Evolutionary conservation across 257 asterid species (phyloP).

Genomic region (Nicotiana tabacum): DNA sequence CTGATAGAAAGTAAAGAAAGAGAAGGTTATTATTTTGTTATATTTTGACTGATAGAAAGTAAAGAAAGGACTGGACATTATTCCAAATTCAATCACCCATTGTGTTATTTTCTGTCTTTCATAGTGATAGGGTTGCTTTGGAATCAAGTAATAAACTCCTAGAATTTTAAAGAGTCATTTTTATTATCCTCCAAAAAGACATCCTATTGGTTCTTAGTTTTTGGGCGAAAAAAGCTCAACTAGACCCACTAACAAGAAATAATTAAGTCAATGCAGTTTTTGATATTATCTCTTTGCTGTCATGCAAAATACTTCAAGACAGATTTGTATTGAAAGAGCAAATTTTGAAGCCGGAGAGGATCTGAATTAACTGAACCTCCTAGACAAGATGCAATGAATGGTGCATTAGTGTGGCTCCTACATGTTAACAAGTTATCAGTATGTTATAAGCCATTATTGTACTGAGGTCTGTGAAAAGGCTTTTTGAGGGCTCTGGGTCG

Average conservation of each 20-base stretch:
- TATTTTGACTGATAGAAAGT: background rate
- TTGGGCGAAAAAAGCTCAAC: background rate
- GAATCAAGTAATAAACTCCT: background rate
- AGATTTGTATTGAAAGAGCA: background rate
- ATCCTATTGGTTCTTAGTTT: background rate
- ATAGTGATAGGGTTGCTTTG: too few species aligned
- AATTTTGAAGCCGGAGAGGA: background rate
- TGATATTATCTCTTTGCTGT: background rate
- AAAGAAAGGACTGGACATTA: background rate
- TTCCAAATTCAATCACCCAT: background rate
- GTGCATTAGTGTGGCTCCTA: background rate
- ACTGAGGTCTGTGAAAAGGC: background rate
- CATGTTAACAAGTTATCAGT: background rate
- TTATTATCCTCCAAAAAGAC: background rate
- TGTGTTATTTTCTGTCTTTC: background rate
- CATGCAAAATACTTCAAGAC: background rate
- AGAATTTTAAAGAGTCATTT: background rate
- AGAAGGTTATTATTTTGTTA: background rate
- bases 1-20: background rate
- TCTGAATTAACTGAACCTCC: background rate
- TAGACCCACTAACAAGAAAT: background rate
- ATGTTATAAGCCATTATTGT: background rate
- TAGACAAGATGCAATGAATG: background rate
- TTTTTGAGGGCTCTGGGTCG: background rate
- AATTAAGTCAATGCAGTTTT: conserved; percentile 2